A percentile compares a stretch with the other conserved stretches of the same genome.
These are phyloP conservation scores for Colletotrichum sojae DNA, from an alignment of 2,329 filamentous ascomycete species.

Conservation along the genomic window DNA sequence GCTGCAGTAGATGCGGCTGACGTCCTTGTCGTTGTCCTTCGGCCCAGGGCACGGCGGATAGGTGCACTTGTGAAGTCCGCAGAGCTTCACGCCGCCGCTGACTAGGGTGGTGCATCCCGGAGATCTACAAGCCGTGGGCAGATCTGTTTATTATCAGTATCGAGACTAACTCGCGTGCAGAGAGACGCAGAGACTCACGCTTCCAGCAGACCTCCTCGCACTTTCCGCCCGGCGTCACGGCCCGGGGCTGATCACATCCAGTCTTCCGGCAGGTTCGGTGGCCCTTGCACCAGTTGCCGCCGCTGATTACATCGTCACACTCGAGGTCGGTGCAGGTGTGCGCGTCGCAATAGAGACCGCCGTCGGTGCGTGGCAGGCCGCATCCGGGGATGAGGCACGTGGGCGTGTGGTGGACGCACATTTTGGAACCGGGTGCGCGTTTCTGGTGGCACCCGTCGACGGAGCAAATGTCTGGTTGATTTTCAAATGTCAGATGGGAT, in stretches of 20 bases:
- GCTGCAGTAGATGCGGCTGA: conserved; percentile 26
- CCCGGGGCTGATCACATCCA: conserved; percentile 16
- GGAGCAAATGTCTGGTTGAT: conserved; percentile 41
- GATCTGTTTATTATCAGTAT: conserved; percentile 10
- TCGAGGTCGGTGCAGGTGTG: conserved; percentile 40
- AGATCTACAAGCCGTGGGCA: conserved; percentile 1
- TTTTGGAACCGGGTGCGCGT: conserved; percentile 21
- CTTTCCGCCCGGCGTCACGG: conserved; percentile 11
- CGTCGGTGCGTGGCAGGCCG: conserved; percentile 21
- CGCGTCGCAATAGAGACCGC: conserved; percentile 36
- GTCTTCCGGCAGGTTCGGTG: conserved; percentile 42
- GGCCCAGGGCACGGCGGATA: conserved; percentile 30
- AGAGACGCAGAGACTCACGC: neutral
- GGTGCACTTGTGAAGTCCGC: conserved; percentile 35
- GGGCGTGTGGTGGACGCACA: conserved; percentile 40
- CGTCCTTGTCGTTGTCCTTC: conserved; percentile 19
- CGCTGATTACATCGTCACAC: conserved; percentile 40
- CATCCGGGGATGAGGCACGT: conserved; percentile 41
- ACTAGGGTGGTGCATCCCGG: conserved; percentile 9
- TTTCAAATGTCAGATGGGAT: neutral
- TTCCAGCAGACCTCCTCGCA: conserved; percentile 34
- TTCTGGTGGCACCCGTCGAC: conserved; percentile 37
- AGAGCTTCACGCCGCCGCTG: conserved; percentile 14
- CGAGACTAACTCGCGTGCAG: neutral
- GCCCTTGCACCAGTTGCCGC: conserved; percentile 40